A percentile compares a stretch with the other conserved stretches of the same genome.
Evolutionary conservation across 768 basidiomycete species (phyloP).

Genomic region (Pulveroboletus ravenelii): DNA sequence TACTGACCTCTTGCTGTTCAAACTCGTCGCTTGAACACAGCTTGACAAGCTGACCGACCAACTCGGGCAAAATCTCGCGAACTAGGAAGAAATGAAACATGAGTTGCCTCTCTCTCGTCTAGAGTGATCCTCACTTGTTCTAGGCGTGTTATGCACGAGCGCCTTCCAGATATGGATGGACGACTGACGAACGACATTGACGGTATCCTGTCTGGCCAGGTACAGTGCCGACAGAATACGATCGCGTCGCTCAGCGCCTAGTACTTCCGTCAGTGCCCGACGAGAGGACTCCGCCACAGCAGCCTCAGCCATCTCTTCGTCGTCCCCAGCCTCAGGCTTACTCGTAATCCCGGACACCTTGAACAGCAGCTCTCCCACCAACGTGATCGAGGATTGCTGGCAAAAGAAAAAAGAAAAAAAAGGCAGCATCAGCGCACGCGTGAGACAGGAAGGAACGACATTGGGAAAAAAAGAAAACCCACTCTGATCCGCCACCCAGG

Average conservation of each 20-base stretch:
- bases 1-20: slow-evolving; percentile 84
- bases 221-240: slow-evolving; percentile 88
- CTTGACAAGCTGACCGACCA: slow-evolving; percentile 71
- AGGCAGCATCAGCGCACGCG: background rate
- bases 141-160: slow-evolving; percentile 88
- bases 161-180: slow-evolving; percentile 98
- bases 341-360: slow-evolving; percentile 94
- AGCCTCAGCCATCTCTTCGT: slow-evolving; percentile 61
- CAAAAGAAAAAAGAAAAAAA: too few relatives aligned
- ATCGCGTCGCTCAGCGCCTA: slow-evolving; percentile 85
- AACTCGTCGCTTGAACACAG: slow-evolving; percentile 73
- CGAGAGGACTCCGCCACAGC: slow-evolving; percentile 73
- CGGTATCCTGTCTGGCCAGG: slow-evolving; percentile 89
- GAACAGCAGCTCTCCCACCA: slow-evolving; percentile 94
- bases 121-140: slow-evolving; percentile 55
- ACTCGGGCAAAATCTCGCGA: slow-evolving; percentile 84
- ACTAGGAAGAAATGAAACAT: slow-evolving; percentile 40
- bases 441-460: background rate
- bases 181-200: slow-evolving; percentile 82
- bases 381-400: slow-evolving; percentile 91
- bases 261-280: slow-evolving; percentile 79
- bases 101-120: background rate
- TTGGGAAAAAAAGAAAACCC: slow-evolving; percentile 21
- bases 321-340: slow-evolving; percentile 74
- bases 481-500: slow-evolving; percentile 92